Conservation (phyloP, 2,329 filamentous ascomycete genomes). For the Dactylella cylindrospora region DNA sequence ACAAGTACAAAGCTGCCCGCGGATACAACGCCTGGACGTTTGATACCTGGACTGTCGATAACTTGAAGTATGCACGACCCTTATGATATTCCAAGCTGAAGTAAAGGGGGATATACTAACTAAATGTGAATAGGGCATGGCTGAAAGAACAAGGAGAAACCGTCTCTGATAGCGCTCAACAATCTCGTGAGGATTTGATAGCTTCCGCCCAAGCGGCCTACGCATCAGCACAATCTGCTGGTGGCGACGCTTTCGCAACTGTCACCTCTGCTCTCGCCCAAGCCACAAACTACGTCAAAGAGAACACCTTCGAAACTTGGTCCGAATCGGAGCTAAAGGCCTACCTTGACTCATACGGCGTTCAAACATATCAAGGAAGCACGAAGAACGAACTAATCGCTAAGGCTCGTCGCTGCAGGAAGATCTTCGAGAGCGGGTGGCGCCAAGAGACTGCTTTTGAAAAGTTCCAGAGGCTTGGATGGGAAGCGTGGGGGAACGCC, state of each 20-base stretch:
- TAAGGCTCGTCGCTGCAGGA: slow-evolving; percentile 69
- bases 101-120: background rate
- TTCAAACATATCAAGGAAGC: slow-evolving; percentile 68
- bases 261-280: slow-evolving; percentile 70
- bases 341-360: slow-evolving; percentile 76
- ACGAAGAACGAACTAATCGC: slow-evolving; percentile 70
- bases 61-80: slow-evolving; percentile 60
- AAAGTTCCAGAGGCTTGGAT: slow-evolving; percentile 54
- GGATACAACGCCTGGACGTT: slow-evolving; percentile 76
- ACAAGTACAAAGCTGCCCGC: slow-evolving; percentile 68
- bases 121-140: slow-evolving; percentile 53
- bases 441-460: slow-evolving; percentile 60
- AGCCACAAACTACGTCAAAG: slow-evolving; percentile 67
- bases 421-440: slow-evolving; percentile 76
- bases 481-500: slow-evolving; percentile 23
- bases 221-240: slow-evolving; percentile 51
- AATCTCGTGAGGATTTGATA: slow-evolving; percentile 72
- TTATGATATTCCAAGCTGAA: background rate
- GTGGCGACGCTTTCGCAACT: slow-evolving; percentile 64
- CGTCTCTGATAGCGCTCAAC: slow-evolving; percentile 63
- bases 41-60: slow-evolving; percentile 72
- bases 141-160: slow-evolving; percentile 57
- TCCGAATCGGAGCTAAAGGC: slow-evolving; percentile 71
- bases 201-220: slow-evolving; percentile 61
- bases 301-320: slow-evolving; percentile 71